Evolutionary conservation across 768 basidiomycete genomes (phyloP), one percentile per base, ranked within the genome.

Genomic region (Rhizopogon vulgaris): DNA sequence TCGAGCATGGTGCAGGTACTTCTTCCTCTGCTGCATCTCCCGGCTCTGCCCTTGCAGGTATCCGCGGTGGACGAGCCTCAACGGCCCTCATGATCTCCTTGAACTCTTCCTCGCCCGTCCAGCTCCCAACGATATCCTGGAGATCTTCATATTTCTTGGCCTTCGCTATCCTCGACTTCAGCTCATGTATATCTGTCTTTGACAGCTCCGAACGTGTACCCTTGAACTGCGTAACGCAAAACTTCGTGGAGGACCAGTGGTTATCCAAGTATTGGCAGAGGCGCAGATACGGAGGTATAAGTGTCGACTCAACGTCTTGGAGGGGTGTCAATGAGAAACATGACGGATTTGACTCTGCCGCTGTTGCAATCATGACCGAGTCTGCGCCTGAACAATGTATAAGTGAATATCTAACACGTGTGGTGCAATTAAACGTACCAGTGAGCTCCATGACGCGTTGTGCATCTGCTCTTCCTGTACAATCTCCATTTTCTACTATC

Each of bases 351-450:
- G 85, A 70, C 68, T 99, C 96, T 6, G 94, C 96, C 1, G 86
- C 93, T 5, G 94, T 86, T 18, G 96, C 96, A 38, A 99, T 87
- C 96, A 99, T 99, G 38, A 93, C 85, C 0, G 92, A 94, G 60
- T 89, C 82, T 10, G 91, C 92, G 3, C 85, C 87, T 87, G 18
- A 24, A 24, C 36, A 15, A 11, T 42, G 25, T 27, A 18, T 43
- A 51, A 27, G 54, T 42, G 51, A 6, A 52, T 5, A 28, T 45
- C 27, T 12, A 34, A 37, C 11, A 3, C 15, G 40, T 24, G 10
- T 11, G 18, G 25, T 6, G 37, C 8, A 6, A 41, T 15, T 12
- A 42, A 1, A 68, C 78, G 43, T 60, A 83, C 93, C 89, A 28
- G 94, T 98, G 25, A 83, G 66, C 45, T 74, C 73, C 39, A 86